Percentiles rank a stretch among this genome's conserved stretches.
Conservation (phyloP, 768 basidiomycete genomes). For the Phylloporus arenicola region DNA sequence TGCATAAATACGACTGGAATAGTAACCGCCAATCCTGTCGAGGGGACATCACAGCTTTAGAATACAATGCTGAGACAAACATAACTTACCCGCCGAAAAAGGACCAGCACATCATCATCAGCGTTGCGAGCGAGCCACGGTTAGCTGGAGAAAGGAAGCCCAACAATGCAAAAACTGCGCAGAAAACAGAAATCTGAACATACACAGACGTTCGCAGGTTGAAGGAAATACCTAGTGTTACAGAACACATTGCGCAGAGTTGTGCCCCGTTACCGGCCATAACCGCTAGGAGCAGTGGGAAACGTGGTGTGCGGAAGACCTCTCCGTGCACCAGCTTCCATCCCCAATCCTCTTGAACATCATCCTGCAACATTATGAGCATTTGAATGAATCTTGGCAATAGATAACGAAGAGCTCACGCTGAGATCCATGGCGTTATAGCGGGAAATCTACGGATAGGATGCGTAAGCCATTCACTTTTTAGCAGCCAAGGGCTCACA, state of each 20-base stretch:
- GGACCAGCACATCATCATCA: conserved; percentile 71
- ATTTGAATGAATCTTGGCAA: background rate
- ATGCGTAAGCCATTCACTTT: background rate
- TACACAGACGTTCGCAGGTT: background rate
- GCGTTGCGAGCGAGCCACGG: conserved; percentile 85
- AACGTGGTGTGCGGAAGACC: conserved; percentile 80
- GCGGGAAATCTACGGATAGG: conserved; percentile 33
- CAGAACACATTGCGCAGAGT: conserved; percentile 72
- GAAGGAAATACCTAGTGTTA: conserved; percentile 65
- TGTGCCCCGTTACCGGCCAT: conserved; percentile 72
- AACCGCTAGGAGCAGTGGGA: conserved; percentile 74
- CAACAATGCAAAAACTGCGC: conserved; percentile 78
- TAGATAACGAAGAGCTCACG: conserved; percentile 38
- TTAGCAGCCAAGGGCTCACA: conserved; percentile 37
- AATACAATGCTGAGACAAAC: background rate
- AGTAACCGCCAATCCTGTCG: conserved; percentile 78
- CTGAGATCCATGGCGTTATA: conserved; percentile 93
- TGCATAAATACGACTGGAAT: conserved; percentile 76
- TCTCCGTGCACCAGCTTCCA: conserved; percentile 98
- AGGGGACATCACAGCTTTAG: background rate
- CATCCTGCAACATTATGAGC: conserved; percentile 50
- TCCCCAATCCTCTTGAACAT: conserved; percentile 96
- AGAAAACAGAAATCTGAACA: conserved; percentile 2
- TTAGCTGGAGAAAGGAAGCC: conserved; percentile 96
- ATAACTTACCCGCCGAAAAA: conserved; percentile 72